phyloP scores from a whole-genome alignment of 176 grass and related monocot genomes.

The Saccharum spontaneum region DNA sequence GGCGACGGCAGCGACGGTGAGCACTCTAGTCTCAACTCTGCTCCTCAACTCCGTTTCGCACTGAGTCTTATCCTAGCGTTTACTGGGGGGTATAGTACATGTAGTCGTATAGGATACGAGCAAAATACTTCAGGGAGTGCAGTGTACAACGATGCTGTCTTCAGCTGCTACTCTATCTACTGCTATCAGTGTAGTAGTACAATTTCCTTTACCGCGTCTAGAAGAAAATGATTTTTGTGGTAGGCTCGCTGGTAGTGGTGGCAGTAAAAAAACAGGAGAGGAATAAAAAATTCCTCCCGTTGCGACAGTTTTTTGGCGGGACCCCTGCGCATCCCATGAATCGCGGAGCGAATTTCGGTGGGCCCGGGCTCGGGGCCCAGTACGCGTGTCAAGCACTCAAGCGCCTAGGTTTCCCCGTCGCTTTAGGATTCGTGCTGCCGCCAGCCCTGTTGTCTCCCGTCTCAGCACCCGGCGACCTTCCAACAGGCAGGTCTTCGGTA shows the following conservation, averaged over 20 bases:
- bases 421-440: conserved; percentile 34
- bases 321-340: conserved; percentile 38
- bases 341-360: conserved; percentile 24
- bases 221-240: background rate
- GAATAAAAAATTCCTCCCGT: conserved; percentile 33
- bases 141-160: background rate
- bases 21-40: conserved; percentile 10
- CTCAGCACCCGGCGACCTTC: background rate
- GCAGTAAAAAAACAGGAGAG: too few species aligned
- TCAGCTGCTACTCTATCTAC: background rate
- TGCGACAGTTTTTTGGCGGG: conserved; percentile 32
- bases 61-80: conserved; percentile 14
- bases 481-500: background rate
- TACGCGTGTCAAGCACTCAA: conserved; percentile 34
- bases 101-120: background rate
- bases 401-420: background rate
- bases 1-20: conserved; percentile 95
- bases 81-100: background rate
- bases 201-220: background rate
- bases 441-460: background rate
- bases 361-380: background rate
- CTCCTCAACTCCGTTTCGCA: background rate
- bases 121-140: background rate
- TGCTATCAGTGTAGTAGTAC: background rate
- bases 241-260: too few species aligned